phyloP scores from a whole-genome alignment of 1,284 basidiomycete species.

The Cystobasidiaceae sp. region DNA sequence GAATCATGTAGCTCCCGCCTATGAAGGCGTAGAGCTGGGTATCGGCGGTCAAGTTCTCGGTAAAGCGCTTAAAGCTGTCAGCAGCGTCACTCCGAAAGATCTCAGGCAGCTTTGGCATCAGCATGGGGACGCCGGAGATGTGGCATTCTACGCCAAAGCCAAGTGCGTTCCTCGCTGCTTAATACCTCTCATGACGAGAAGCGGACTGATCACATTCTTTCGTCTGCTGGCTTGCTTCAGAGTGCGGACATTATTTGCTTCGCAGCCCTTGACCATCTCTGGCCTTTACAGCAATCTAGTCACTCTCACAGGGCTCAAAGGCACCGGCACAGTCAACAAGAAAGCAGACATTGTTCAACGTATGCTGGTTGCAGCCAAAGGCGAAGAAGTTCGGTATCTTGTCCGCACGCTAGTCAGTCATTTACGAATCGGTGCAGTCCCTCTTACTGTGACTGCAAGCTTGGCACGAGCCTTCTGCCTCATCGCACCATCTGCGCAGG shows the following conservation, averaged over 20 bases:
- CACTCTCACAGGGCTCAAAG: conserved; percentile 56
- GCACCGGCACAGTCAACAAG: conserved; percentile 65
- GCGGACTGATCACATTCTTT: neutral
- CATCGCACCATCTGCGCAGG: conserved; percentile 26
- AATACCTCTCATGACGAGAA: too few species aligned
- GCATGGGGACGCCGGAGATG: conserved; percentile 55
- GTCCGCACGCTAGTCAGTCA: conserved; percentile 75
- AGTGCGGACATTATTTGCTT: conserved; percentile 39
- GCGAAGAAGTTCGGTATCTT: conserved; percentile 80
- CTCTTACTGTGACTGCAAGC: conserved; percentile 73
- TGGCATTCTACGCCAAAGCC: conserved; percentile 70
- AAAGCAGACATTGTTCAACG: conserved; percentile 76
- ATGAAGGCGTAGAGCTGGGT: conserved; percentile 49
- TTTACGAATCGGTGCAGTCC: conserved; percentile 73
- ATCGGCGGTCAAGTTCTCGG: conserved; percentile 61
- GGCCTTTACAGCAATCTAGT: conserved; percentile 29
- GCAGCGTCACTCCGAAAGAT: conserved; percentile 64
- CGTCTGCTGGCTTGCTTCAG: neutral
- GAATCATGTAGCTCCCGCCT: conserved; percentile 69
- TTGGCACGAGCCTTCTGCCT: conserved; percentile 75
- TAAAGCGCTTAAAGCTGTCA: conserved; percentile 73
- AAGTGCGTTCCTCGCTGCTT: conserved; percentile 15
- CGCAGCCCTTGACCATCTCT: conserved; percentile 38
- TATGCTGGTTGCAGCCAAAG: conserved; percentile 73
- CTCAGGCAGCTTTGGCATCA: conserved; percentile 57